These are phyloP conservation scores for Jacaranda copaia DNA, from an alignment of 257 asterid species.

Conservation along the genomic window DNA sequence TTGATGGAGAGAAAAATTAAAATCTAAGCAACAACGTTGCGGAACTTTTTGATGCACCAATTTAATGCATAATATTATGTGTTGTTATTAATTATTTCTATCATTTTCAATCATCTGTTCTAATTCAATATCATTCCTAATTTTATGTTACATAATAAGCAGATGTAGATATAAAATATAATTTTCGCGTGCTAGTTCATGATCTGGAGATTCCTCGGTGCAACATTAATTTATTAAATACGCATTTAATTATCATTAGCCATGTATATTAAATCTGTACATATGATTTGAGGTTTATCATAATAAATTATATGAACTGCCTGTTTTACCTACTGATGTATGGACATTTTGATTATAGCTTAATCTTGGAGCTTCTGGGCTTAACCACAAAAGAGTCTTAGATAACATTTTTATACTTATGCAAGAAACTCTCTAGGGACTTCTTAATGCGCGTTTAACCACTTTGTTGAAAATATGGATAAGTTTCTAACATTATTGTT, in stretches of 20 bases:
- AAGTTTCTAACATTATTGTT: conserved; percentile 14
- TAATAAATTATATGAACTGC: too few species aligned
- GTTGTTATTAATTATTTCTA: neutral
- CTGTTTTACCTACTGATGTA: too few species aligned
- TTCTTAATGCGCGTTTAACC: conserved; percentile 8
- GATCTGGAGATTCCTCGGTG: too few species aligned
- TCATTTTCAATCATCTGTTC: neutral
- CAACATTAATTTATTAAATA: too few species aligned
- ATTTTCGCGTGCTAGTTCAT: too few species aligned
- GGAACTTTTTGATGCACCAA: neutral
- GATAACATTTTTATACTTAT: neutral
- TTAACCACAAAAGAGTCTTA: neutral
- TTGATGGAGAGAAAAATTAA: conserved; percentile 6
- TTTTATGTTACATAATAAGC: too few species aligned
- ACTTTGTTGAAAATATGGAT: conserved; percentile 30
- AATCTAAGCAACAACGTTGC: conserved; percentile 40
- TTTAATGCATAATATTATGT: neutral
- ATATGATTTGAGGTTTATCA: too few species aligned
- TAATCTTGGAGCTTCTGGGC: neutral
- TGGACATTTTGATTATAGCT: too few species aligned
- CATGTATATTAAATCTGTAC: too few species aligned
- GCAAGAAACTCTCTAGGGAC: neutral
- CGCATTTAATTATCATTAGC: too few species aligned
- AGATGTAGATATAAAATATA: too few species aligned
- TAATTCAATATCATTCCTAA: too few species aligned